Evolutionary conservation across 148 eudicot genomes (phyloP), one percentile per base, ranked within the genome.

Genomic region (Vaccinium darrowii): DNA sequence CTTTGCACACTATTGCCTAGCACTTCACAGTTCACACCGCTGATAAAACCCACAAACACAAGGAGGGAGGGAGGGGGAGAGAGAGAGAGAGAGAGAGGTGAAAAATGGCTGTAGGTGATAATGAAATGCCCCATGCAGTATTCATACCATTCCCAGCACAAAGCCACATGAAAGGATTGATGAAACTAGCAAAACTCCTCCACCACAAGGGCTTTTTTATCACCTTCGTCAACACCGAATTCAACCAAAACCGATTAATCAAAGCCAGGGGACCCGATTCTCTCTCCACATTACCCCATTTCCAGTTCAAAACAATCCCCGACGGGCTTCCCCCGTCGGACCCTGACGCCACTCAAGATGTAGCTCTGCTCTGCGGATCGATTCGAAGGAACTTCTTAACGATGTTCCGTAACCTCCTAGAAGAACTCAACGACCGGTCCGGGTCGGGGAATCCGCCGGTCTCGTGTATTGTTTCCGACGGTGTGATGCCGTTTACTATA

Each of bases 121-220:
- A 13, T 1, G 8, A 27, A 27, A 27, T 27, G 74, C 74, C 74
- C 14, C 74, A 69, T 27, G 43, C 14, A 39, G 74, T 69, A 27
- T 69, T 39, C 5, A 69, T 69, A 1, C 74, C 74, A 30, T 13
- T 13, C 39, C 74, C 74, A 69, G 74, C 18, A 0, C 74, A 69
- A 69, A 69, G 74, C 43, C 39, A 69, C 5, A 12, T 69, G 39
- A 69, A 69, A 69, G 74, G 39, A 5, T 27, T 69, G 39, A 5
- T 69, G 43, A 69, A 69, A 69, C 74, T 69, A 30, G 74, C 74
- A 69, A 69, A 69, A 2, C 74, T 69, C 43, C 43, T 69, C 74
- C 43, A 27, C 74, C 8, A 5, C 30, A 30, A 69, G 4, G 74
- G 74, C 43, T 27, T 69, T 13, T 14, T 27, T 43, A 69, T 69